Evolutionary conservation across 2,329 filamentous ascomycete species (phyloP).

Genomic region (Claviceps purpurea): DNA sequence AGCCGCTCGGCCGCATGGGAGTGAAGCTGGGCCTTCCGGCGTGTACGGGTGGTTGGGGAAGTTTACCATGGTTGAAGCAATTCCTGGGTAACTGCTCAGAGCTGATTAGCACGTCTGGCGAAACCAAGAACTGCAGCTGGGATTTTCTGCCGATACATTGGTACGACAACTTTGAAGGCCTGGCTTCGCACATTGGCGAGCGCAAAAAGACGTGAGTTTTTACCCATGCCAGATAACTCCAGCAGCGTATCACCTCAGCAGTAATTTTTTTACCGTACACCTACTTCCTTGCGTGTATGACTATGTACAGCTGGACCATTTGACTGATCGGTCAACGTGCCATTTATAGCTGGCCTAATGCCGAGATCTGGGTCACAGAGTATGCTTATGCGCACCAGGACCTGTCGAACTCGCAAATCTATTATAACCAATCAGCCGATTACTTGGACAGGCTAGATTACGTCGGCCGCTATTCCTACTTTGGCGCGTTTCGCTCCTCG

Average conservation of each 20-base stretch:
- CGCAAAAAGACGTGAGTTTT: conserved; percentile 21
- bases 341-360: conserved; percentile 42
- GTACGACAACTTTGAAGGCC: conserved; percentile 56
- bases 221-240: no score
- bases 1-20: conserved; percentile 51
- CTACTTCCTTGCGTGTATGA: no score
- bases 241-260: no score
- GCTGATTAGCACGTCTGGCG: conserved; percentile 32
- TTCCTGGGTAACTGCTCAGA: conserved; percentile 52
- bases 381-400: conserved; percentile 49
- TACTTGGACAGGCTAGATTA: conserved; percentile 48
- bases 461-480: conserved; percentile 59
- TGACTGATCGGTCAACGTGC: background rate
- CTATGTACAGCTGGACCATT: no score
- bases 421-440: conserved; percentile 52
- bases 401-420: conserved; percentile 44
- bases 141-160: conserved; percentile 54
- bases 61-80: conserved; percentile 52
- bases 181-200: conserved; percentile 53
- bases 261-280: no score
- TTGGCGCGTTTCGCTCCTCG: conserved; percentile 57
- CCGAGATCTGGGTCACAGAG: conserved; percentile 66
- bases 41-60: conserved; percentile 46
- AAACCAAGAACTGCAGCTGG: conserved; percentile 41
- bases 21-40: conserved; percentile 58